Evolutionary conservation across 2,329 filamentous ascomycete genomes (phyloP).

Genomic region (Sporothrix globosa): DNA sequence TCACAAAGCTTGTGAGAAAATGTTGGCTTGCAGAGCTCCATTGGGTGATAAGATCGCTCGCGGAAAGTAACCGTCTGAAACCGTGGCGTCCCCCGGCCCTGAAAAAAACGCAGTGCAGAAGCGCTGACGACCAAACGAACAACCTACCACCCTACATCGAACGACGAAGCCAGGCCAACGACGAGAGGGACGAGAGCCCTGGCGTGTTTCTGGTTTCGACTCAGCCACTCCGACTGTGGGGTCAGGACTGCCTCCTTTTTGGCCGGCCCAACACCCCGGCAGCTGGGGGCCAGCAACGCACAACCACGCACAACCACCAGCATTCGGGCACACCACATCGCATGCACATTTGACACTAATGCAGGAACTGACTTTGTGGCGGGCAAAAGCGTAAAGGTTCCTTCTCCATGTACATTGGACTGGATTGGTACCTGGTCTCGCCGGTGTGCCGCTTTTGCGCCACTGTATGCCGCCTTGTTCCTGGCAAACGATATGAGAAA

Average conservation of each 20-base stretch:
- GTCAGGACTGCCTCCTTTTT: not conserved
- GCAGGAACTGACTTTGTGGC: constrained; percentile 20
- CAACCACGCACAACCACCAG: not conserved
- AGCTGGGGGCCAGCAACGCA: not conserved
- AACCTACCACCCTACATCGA: no score
- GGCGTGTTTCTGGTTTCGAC: constrained; percentile 22
- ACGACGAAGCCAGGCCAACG: not conserved
- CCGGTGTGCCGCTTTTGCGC: not conserved
- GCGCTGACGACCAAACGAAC: not conserved
- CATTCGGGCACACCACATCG: constrained; percentile 5
- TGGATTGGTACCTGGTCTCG: not conserved
- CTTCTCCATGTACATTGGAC: not conserved
- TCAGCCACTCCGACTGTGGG: constrained; percentile 23
- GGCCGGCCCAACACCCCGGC: not conserved
- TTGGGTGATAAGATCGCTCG: constrained; percentile 14
- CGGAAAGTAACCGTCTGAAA: constrained; percentile 31
- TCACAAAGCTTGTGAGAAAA: not conserved
- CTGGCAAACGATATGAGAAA: not conserved
- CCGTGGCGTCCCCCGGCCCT: not conserved
- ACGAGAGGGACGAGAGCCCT: not conserved
- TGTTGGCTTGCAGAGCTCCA: not conserved
- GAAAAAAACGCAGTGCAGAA: not conserved
- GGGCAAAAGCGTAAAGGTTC: not conserved
- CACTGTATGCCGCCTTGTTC: not conserved
- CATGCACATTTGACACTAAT: constrained; percentile 15